Percentiles rank a stretch among this genome's conserved stretches.
Conservation (phyloP, 352 stramenopile species). For the Phytophthora crassamura region DNA sequence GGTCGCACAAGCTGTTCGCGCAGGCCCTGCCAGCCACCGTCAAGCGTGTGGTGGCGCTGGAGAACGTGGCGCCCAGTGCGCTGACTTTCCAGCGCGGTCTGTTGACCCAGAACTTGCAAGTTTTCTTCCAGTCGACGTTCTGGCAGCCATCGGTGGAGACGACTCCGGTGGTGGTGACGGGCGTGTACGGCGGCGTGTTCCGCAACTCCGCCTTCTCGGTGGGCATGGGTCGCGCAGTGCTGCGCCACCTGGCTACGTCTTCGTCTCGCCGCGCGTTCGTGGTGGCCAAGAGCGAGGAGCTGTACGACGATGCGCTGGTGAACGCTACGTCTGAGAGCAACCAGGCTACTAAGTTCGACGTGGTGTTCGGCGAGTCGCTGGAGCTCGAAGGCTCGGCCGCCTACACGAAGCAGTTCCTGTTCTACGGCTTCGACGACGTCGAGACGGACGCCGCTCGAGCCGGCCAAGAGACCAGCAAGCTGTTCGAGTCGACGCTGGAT, state of each 20-base stretch:
- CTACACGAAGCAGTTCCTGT: conserved; percentile 90
- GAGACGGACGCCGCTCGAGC: conserved; percentile 54
- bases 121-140: conserved; percentile 70
- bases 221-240: conserved; percentile 71
- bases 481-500: conserved; percentile 53
- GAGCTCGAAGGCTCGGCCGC: conserved; percentile 51
- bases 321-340: conserved; percentile 33
- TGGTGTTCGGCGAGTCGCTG: conserved; percentile 55
- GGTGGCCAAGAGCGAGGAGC: conserved; percentile 78
- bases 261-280: conserved; percentile 70
- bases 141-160: conserved; percentile 35
- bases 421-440: conserved; percentile 89
- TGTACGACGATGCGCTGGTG: conserved; percentile 65
- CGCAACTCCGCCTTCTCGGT: conserved; percentile 67
- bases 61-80: conserved; percentile 65
- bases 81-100: conserved; percentile 73
- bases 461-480: conserved; percentile 34
- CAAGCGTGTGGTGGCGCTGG: conserved; percentile 74
- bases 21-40: conserved; percentile 57
- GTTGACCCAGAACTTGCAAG: conserved; percentile 75
- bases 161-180: conserved; percentile 57
- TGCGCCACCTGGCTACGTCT: conserved; percentile 55
- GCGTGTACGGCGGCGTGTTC: conserved; percentile 76
- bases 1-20: conserved; percentile 79
- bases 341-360: conserved; percentile 62